Conservation (phyloP, 163 green algal species). For the Prototheca cutis region DNA sequence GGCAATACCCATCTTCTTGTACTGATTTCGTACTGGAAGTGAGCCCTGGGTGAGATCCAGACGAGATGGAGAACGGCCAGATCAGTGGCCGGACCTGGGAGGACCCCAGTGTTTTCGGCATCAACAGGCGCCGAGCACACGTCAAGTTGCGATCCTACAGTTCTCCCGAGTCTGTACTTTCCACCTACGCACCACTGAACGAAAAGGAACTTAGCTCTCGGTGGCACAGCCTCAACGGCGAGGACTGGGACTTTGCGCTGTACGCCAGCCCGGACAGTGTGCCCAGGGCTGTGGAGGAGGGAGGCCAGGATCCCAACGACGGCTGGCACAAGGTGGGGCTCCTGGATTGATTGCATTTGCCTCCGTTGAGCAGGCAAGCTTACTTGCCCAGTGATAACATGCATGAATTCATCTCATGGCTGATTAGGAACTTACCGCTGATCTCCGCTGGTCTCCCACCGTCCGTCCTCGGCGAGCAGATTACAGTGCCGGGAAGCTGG, state of each 20-base stretch:
- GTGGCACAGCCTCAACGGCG: constrained; percentile 28
- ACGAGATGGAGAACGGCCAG: too few species aligned
- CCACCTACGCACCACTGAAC: constrained; percentile 12
- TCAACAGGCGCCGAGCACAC: constrained; percentile 54
- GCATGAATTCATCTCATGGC: too few species aligned
- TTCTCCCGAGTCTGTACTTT: constrained; percentile 8
- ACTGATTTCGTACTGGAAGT: too few species aligned
- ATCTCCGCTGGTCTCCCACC: neutral
- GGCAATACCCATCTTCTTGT: too few species aligned
- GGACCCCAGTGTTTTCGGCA: constrained; percentile 47
- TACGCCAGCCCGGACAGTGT: constrained; percentile 42
- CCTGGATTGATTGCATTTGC: too few species aligned
- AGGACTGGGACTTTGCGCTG: constrained; percentile 57
- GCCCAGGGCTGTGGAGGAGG: constrained; percentile 9
- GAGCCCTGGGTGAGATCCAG: too few species aligned
- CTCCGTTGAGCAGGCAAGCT: too few species aligned
- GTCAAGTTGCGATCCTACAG: constrained; percentile 45
- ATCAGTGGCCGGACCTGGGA: constrained; percentile 59
- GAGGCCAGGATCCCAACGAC: too few species aligned
- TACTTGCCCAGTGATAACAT: too few species aligned
- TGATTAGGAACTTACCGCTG: too few species aligned
- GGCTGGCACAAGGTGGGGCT: too few species aligned
- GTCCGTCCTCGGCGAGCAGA: neutral
- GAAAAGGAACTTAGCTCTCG: constrained; percentile 1
- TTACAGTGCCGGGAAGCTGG: constrained; percentile 77